These are phyloP conservation scores for Auriculariales sp. DNA, from an alignment of 768 basidiomycete genomes.

Conservation along the genomic window DNA sequence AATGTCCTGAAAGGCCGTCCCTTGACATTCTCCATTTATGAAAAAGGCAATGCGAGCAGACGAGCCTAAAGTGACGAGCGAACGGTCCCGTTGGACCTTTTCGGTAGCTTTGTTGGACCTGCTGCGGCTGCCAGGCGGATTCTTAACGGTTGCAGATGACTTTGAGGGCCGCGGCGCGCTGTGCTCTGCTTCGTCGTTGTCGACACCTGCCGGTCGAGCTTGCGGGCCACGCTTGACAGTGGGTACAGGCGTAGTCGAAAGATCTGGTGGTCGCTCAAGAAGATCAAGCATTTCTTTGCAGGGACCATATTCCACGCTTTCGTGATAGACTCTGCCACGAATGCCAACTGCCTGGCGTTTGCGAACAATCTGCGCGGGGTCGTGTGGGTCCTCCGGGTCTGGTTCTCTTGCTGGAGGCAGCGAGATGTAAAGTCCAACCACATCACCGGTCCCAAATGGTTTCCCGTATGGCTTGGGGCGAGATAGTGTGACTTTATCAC, in stretches of 20 bases:
- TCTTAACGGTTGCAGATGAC: conserved; percentile 55
- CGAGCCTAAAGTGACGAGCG: conserved; percentile 47
- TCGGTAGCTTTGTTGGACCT: conserved; percentile 22
- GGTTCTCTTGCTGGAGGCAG: conserved; percentile 57
- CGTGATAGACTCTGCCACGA: conserved; percentile 96
- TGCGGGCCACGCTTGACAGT: conserved; percentile 2
- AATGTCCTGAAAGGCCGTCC: conserved; percentile 71
- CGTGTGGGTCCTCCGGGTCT: conserved; percentile 46
- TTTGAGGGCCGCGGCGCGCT: conserved; percentile 42
- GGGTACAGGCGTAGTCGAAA: conserved; percentile 5
- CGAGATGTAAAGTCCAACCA: conserved; percentile 86
- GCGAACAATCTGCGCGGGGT: conserved; percentile 73
- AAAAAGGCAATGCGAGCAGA: conserved; percentile 78
- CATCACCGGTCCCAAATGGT: conserved; percentile 67
- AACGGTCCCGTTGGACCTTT: conserved; percentile 27
- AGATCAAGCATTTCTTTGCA: conserved; percentile 87
- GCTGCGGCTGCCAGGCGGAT: conserved; percentile 23
- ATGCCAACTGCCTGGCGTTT: conserved; percentile 89
- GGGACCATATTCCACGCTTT: conserved; percentile 76
- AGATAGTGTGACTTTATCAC: conserved; percentile 80
- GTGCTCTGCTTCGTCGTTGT: conserved; percentile 38
- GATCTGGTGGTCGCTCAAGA: conserved; percentile 43
- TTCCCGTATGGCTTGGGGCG: conserved; percentile 66
- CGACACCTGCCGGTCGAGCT: neutral
- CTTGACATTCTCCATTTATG: conserved; percentile 77